Percentiles rank a stretch among this genome's conserved stretches.
These are phyloP conservation scores for Nicotiana attenuata DNA, from an alignment of 257 asterid genomes.

Conservation along the genomic window DNA sequence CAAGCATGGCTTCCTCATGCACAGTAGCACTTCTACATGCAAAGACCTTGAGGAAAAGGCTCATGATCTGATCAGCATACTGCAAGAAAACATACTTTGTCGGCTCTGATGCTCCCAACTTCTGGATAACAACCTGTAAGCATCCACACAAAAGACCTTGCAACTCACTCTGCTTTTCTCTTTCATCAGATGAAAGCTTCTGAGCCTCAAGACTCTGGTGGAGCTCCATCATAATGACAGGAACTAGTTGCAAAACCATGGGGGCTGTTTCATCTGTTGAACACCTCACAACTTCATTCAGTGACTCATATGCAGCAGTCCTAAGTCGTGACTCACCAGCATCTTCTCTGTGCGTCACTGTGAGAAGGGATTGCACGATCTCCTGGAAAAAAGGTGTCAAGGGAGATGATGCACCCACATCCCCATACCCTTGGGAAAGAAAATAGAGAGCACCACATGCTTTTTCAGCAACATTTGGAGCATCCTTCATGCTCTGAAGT, in stretches of 20 bases:
- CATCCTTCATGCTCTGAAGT: constrained; percentile 76
- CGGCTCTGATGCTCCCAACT: constrained; percentile 53
- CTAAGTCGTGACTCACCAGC: constrained; percentile 69
- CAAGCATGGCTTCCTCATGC: constrained; percentile 91
- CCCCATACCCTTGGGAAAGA: constrained; percentile 71
- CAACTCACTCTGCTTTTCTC: constrained; percentile 67
- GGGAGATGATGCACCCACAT: constrained; percentile 55
- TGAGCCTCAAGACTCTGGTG: constrained; percentile 68
- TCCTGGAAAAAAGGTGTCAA: constrained; percentile 72
- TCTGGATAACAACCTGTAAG: constrained; percentile 71
- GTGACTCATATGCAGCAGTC: constrained; percentile 81
- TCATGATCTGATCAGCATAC: constrained; percentile 75
- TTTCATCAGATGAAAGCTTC: constrained; percentile 60
- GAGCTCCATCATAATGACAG: constrained; percentile 72
- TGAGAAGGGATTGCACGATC: constrained; percentile 62
- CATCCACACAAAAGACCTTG: constrained; percentile 85
- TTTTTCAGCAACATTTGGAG: constrained; percentile 80
- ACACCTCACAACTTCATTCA: constrained; percentile 78
- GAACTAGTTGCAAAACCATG: constrained; percentile 67
- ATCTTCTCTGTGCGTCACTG: constrained; percentile 67
- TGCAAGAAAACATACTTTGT: constrained; percentile 61
- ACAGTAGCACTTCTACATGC: constrained; percentile 77
- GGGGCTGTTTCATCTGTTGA: constrained; percentile 63
- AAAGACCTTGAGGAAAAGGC: constrained; percentile 61
- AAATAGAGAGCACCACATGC: constrained; percentile 80